A percentile compares a stretch with the other conserved stretches of the same genome.
These are phyloP conservation scores for Fusarium algeriense DNA, from an alignment of 2,329 filamentous ascomycete genomes.

Conservation along the genomic window DNA sequence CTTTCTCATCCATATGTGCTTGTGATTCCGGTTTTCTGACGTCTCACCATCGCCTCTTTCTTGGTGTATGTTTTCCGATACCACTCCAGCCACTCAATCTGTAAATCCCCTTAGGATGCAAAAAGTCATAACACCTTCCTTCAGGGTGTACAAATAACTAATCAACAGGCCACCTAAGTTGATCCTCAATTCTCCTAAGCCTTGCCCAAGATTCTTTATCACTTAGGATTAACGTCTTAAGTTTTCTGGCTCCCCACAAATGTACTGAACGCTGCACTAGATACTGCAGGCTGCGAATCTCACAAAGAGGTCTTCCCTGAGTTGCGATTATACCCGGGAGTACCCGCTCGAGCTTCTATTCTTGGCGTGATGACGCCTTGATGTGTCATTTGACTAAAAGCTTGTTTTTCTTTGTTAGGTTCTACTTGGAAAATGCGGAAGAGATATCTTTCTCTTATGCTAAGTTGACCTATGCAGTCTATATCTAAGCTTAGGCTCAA, in stretches of 20 bases:
- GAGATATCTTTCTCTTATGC: background rate
- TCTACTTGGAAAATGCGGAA: no score
- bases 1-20: background rate
- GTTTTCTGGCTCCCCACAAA: background rate
- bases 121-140: background rate
- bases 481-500: no score
- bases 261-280: no score
- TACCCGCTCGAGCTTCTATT: conserved; percentile 19
- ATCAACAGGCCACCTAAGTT: no score
- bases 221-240: background rate
- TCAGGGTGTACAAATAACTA: no score
- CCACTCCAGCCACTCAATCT: conserved; percentile 1
- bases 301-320: background rate
- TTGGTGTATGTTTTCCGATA: background rate
- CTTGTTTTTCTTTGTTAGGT: background rate
- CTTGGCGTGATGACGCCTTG: background rate
- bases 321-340: conserved; percentile 4
- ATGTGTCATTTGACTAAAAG: conserved; percentile 1
- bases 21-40: conserved; percentile 18
- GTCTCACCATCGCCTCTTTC: conserved; percentile 19
- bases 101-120: background rate
- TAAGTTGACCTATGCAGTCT: background rate
- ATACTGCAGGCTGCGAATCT: background rate
- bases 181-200: no score
- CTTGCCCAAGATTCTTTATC: background rate